Base-by-base conservation (phyloP, 148 eudicot species). In the Tetragonia tetragonoides region DNA sequence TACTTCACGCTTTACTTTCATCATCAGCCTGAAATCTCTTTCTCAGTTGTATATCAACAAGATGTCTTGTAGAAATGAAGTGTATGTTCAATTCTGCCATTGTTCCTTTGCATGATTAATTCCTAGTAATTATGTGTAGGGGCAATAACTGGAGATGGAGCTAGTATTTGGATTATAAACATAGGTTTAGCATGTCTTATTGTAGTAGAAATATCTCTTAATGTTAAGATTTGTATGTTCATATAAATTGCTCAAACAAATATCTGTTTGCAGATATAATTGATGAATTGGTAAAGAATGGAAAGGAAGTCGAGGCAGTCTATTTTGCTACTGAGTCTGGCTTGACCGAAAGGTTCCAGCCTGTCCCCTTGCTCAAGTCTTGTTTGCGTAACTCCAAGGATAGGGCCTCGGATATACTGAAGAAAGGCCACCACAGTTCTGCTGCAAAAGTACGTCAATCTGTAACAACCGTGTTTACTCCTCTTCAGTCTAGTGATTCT, bases 271-370 rank as follows among this genome's bases (percentile, higher is more conserved):
- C 85, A 87, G 90, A 77, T 74, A 68, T 85, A 21, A 85, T 87
- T 77, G 85, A 83, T 76, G 83, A 83, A 61, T 73, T 87, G 80
- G 82, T 85, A 60, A 83, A 79, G 70, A 82, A 66, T 53, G 89
- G 86, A 38, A 89, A 87, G 84, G 87, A 85, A 77, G 83, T 87
- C 37, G 92, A 89, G 67, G 90, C 90, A 28, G 82, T 87, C 20
- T 85, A 87, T 79, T 89, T 89, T 77, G 87, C 85, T 40, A 71
- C 53, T 0, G 92, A 89, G 83, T 75, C 88, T 53, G 85, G 84
- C 81, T 81, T 87, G 79, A 84, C 86, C 1, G 83, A 84, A 57
- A 81, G 65, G 86, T 89, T 86, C 76, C 85, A 79, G 80, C 92
- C 90, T 15, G 81, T 70, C 42, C 20, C 81, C 34, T 57, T 89